Conservation (phyloP, 306 rosid species). For the Arachis stenosperma region DNA sequence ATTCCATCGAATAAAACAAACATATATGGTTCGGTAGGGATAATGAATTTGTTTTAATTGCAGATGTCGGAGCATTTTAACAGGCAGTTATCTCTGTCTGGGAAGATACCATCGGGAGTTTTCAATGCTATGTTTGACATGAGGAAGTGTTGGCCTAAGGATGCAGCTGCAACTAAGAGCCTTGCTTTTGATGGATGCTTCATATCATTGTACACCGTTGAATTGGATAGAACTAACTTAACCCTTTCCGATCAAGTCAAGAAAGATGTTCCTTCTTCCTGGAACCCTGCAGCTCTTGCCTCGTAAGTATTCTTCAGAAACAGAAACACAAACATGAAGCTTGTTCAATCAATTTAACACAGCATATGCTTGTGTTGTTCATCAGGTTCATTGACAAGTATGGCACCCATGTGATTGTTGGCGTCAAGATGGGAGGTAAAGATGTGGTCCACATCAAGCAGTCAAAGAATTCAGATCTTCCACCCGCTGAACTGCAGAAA, state of each 20-base stretch:
- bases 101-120: conserved; percentile 83
- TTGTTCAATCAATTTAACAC: no score
- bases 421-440: conserved; percentile 97
- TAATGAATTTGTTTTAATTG: neutral
- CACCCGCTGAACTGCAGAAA: conserved; percentile 68
- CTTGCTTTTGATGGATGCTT: conserved; percentile 86
- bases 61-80: conserved; percentile 94
- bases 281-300: conserved; percentile 90
- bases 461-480: conserved; percentile 59
- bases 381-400: conserved; percentile 90
- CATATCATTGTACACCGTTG: conserved; percentile 70
- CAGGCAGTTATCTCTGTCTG: conserved; percentile 59
- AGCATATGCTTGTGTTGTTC: conserved; percentile 18
- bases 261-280: conserved; percentile 69
- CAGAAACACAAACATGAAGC: no score
- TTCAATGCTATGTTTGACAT: conserved; percentile 76
- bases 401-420: conserved; percentile 89
- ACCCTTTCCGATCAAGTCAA: conserved; percentile 61
- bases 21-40: no score
- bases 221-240: conserved; percentile 62
- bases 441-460: conserved; percentile 83
- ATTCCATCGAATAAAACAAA: no score
- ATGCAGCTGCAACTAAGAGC: conserved; percentile 62
- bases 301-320: conserved; percentile 52
- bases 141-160: conserved; percentile 74